Evolutionary conservation across 805 yeast species (phyloP), one percentile per base, ranked within the genome.

Genomic region (Sugiyamaella mastotermitis): DNA sequence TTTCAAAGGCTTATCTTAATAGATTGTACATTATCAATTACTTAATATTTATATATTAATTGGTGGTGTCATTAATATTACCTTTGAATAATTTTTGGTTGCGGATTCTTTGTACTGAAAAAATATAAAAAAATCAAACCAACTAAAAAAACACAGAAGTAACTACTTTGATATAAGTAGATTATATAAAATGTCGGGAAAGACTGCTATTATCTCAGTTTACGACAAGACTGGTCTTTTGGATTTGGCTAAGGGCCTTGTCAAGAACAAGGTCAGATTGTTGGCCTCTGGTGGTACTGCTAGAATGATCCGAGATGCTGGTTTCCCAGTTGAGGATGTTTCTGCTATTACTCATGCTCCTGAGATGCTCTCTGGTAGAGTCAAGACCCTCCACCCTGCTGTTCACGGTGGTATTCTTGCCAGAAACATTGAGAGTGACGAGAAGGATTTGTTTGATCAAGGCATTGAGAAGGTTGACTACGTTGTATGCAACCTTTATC

Each of bases 211-310:
- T 57, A 71, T 92, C 51, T 90, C 97, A 17, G 98, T 92, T 47
- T 88, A 92, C 67, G 95, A 92, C 69, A 92, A 92, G 66, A 92
- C 98, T 41, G 98, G 98, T 31, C 71, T 92, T 49, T 69, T 92
- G 54, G 98, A 92, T 63, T 74, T 92, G 50, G 97, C 97, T 52
- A 92, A 92, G 68, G 98, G 98, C 33, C 76, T 92, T 43, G 81
- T 76, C 46, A 82, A 81, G 53, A 83, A 86, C 65, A 76, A 86
- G 48, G 96, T 92, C 50, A 79, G 97, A 56, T 78, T 92, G 48
- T 73, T 92, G 42, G 98, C 97, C 37, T 85, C 96, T 28, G 98
- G 98, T 45, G 98, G 98, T 60, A 92, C 98, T 39, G 94, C 98
- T 41, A 78, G 75, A 57, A 71, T 92, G 71, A 79, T 92, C 41